Evolutionary conservation across 768 basidiomycete genomes (phyloP), one percentile per base, ranked within the genome.

Genomic region (Pulveroboletus sp.): DNA sequence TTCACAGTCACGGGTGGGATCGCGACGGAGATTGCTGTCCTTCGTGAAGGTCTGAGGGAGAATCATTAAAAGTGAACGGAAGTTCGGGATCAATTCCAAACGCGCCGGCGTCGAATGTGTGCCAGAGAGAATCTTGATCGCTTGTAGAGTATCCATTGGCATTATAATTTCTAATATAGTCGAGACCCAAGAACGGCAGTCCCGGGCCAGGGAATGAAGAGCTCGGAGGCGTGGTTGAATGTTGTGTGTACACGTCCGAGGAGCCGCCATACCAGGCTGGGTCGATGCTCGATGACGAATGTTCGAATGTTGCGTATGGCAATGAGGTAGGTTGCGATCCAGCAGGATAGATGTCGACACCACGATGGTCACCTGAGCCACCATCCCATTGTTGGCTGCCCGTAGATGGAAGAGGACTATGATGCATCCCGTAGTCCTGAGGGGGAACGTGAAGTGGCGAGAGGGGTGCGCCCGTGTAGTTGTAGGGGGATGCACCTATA

Each of bases 171-270:
- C 86, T 81, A 60, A 93, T 84, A 59, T 80, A 93, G 58, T 93
- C 90, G 27, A 92, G 74, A 10, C 89, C 90, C 26, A 81, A 77
- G 73, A 92, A 93, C 1, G 89, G 90, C n/a, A 91, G 73, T 32
- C 87, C 87, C 20, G 82, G 75, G 9, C 81, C 80, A 54, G 83
- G 73, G 63, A 89, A 89, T 5, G 77, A 73, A n/a, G 85, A 67
- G 6, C 76, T 78, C 12, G 83, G 78, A 3, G 84, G 78, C 11
- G 82, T 79, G 11, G 76, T 78, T 6, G 81, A 82, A 27, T 79
- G 68, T 5, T 75, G 75, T 43, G 68, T 45, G 65, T 63, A 58
- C 72, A 58, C 71, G 73, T 57, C 66, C 63, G 55, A 71, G 74
- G 49, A 56, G 34, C 62, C 50, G 49, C 22, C 32, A 41, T 68